A percentile compares a stretch with the other conserved stretches of the same genome.
These are phyloP conservation scores for Gomphus bonarii DNA, from an alignment of 1,284 basidiomycete species.

Conservation along the genomic window DNA sequence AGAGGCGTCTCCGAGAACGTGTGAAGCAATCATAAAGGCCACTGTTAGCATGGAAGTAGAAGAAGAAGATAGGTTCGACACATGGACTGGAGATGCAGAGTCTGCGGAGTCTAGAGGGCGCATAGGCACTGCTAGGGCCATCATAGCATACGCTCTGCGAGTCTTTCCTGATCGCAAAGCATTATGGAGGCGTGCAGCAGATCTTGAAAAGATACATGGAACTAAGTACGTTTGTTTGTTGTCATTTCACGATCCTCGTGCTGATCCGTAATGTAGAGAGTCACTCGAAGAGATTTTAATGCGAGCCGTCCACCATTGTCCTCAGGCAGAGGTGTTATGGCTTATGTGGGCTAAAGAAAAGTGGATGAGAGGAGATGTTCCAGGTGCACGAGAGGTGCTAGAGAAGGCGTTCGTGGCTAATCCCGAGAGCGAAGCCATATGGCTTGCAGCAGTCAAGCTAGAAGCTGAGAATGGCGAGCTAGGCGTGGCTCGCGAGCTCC, in stretches of 20 bases:
- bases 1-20: constrained; percentile 79
- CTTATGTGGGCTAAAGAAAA: constrained; percentile 95
- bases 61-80: constrained; percentile 83
- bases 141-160: constrained; percentile 83
- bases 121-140: constrained; percentile 77
- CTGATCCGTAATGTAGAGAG: constrained; percentile 29
- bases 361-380: constrained; percentile 83
- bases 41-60: constrained; percentile 93
- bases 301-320: constrained; percentile 81
- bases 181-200: constrained; percentile 86
- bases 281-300: constrained; percentile 76
- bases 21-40: constrained; percentile 92
- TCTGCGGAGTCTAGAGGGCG: constrained; percentile 61
- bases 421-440: constrained; percentile 94
- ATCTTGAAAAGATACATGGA: constrained; percentile 86
- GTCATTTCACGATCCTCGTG: not conserved
- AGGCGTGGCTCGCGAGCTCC: constrained; percentile 74
- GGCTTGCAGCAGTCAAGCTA: constrained; percentile 93
- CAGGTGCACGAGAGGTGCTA: constrained; percentile 78
- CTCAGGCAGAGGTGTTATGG: constrained; percentile 94
- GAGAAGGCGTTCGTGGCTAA: constrained; percentile 90
- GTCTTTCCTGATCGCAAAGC: constrained; percentile 80
- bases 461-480: constrained; percentile 91
- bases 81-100: constrained; percentile 91
- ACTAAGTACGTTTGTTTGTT: constrained; percentile 38